Percentiles rank a stretch among this genome's conserved stretches.
These are phyloP conservation scores for Digitaria exilis DNA, from an alignment of 202 grass and related monocot species.

Conservation along the genomic window DNA sequence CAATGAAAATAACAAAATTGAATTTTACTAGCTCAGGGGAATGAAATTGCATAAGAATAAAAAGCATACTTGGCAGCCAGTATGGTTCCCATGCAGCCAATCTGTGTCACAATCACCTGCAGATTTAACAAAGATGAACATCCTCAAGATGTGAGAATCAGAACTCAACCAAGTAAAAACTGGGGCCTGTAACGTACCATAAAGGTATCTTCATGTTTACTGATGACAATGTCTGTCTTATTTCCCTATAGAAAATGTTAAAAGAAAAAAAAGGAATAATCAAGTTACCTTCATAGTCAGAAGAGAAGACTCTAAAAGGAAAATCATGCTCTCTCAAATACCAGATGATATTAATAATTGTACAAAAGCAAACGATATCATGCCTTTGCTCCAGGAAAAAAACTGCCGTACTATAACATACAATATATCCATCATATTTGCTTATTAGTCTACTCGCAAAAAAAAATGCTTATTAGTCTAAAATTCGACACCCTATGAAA, in stretches of 20 bases:
- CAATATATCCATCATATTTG: neutral
- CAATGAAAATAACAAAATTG: constrained; percentile 11
- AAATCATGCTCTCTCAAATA: neutral
- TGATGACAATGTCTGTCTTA: constrained; percentile 83
- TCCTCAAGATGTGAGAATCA: constrained; percentile 23
- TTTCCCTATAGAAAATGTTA: constrained; percentile 67
- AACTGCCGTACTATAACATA: neutral
- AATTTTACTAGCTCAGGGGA: constrained; percentile 18
- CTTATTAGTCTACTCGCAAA: constrained; percentile 22
- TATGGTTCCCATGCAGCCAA: constrained; percentile 93
- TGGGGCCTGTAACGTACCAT: constrained; percentile 54
- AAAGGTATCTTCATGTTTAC: constrained; percentile 79
- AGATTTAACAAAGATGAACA: constrained; percentile 34
- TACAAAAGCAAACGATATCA: neutral
- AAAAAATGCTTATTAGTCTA: no score
- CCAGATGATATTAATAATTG: neutral
- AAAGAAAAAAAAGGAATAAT: neutral
- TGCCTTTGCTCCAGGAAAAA: neutral
- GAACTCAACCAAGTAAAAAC: neutral
- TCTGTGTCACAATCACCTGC: constrained; percentile 94
- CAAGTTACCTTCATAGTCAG: constrained; percentile 5
- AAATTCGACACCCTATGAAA: neutral
- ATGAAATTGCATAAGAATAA: constrained; percentile 8
- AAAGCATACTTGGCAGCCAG: constrained; percentile 72
- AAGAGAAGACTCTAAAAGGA: neutral